Evolutionary conservation across 345 rosid species (phyloP).

Genomic region (Mallotus nudiflorus): DNA sequence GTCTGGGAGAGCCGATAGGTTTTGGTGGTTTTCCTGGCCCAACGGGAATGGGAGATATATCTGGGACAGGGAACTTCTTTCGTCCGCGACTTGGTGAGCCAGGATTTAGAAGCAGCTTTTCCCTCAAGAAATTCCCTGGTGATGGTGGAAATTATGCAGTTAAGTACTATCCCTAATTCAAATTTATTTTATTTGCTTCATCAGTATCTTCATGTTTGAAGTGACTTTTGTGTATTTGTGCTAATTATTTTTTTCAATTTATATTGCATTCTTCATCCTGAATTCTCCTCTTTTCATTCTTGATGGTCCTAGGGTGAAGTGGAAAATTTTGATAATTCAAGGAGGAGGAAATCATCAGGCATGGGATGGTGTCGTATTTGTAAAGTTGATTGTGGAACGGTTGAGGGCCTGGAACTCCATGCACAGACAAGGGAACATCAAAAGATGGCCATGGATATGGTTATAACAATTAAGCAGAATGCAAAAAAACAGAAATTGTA

Average conservation of each 20-base stretch:
- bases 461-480: constrained; percentile 54
- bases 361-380: constrained; percentile 85
- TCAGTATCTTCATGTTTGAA: not conserved
- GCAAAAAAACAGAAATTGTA: constrained; percentile 73
- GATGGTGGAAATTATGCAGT: constrained; percentile 53
- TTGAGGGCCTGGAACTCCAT: constrained; percentile 70
- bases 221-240: not conserved
- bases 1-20: constrained; percentile 37
- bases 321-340: constrained; percentile 49
- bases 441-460: constrained; percentile 67
- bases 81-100: constrained; percentile 54
- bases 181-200: not conserved
- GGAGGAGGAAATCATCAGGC: constrained; percentile 52
- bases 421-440: constrained; percentile 78
- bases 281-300: constrained; percentile 1
- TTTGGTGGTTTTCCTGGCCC: constrained; percentile 42
- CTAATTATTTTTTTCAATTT: not conserved
- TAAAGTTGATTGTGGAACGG: constrained; percentile 73
- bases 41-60: constrained; percentile 43
- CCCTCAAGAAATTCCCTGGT: constrained; percentile 40
- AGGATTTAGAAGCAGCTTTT: constrained; percentile 59
- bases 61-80: constrained; percentile 40
- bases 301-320: constrained; percentile 42
- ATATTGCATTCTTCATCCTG: not conserved
- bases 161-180: constrained; percentile 33